A percentile compares a stretch with the other conserved stretches of the same genome.
These are phyloP conservation scores for Coffea canephora DNA, from an alignment of 257 asterid species.

Conservation along the genomic window DNA sequence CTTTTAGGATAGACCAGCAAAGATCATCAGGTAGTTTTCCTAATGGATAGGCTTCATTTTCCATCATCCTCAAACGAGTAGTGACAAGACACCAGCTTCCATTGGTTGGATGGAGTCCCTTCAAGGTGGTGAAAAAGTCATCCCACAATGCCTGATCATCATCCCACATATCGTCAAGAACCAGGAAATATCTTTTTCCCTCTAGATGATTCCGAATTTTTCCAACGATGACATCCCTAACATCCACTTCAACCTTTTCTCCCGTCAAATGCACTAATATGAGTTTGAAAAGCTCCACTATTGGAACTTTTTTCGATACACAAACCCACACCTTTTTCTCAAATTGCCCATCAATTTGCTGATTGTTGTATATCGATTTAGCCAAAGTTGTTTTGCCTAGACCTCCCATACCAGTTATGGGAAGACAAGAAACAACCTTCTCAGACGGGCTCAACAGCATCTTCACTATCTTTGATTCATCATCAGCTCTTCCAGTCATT, in stretches of 20 bases:
- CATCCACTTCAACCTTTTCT: background rate
- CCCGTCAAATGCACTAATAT: background rate
- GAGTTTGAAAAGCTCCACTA: constrained; percentile 7
- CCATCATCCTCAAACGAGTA: too few relatives aligned
- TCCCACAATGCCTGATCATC: too few relatives aligned
- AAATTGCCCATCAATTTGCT: background rate
- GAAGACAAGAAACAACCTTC: background rate
- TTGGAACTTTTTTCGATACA: constrained; percentile 18
- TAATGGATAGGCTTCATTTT: background rate
- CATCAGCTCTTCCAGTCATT: background rate
- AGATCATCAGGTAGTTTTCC: background rate
- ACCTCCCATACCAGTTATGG: constrained; percentile 19
- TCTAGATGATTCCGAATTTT: background rate
- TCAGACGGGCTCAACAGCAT: background rate
- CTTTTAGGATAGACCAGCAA: background rate
- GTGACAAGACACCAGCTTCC: too few relatives aligned
- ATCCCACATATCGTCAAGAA: constrained; percentile 37
- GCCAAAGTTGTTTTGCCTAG: constrained; percentile 24
- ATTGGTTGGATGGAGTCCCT: too few relatives aligned
- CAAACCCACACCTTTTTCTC: constrained; percentile 18
- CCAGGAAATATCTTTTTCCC: constrained; percentile 19
- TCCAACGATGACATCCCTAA: constrained; percentile 6
- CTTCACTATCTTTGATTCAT: background rate
- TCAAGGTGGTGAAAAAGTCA: too few relatives aligned
- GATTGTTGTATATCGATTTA: constrained; percentile 9